phyloP scores from a whole-genome alignment of 805 yeast genomes.

The Sugiyamaella floridensis region DNA sequence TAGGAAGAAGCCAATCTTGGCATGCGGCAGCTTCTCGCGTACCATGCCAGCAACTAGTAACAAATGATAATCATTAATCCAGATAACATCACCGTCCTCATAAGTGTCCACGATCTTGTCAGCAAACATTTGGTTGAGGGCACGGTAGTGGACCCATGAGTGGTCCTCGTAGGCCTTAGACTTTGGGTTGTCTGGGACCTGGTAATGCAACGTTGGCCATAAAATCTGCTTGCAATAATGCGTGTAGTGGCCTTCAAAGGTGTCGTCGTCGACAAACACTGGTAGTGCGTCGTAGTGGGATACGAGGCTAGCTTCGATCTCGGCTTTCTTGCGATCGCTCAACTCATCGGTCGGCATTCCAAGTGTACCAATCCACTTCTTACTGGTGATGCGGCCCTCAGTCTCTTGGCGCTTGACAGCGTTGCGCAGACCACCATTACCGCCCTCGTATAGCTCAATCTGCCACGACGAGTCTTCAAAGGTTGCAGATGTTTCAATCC shows the following conservation, averaged over 20 bases:
- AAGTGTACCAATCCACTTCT: conserved; percentile 80
- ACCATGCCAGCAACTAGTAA: conserved; percentile 82
- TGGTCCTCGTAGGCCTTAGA: conserved; percentile 93
- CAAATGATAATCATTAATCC: conserved; percentile 94
- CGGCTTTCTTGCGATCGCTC: conserved; percentile 46
- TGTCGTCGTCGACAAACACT: conserved; percentile 67
- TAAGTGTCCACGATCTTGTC: conserved; percentile 63
- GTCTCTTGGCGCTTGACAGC: conserved; percentile 60
- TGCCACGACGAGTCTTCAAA: conserved; percentile 56
- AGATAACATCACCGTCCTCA: conserved; percentile 67
- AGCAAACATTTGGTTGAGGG: conserved; percentile 72
- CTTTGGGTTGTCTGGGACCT: conserved; percentile 90
- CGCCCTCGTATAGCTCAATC: conserved; percentile 59
- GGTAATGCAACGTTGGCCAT: conserved; percentile 94
- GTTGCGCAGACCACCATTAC: conserved; percentile 83
- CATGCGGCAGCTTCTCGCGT: conserved; percentile 65
- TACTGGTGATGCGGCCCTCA: conserved; percentile 27
- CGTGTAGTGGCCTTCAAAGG: conserved; percentile 84
- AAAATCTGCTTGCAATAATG: conserved; percentile 89
- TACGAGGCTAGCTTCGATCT: conserved; percentile 43
- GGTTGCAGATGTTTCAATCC: neutral
- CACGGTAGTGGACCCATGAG: conserved; percentile 80
- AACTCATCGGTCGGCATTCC: conserved; percentile 88
- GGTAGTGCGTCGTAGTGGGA: conserved; percentile 52
- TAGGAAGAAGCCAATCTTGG: conserved; percentile 83